Evolutionary conservation across 2,329 filamentous ascomycete species (phyloP), one percentile per base, ranked within the genome.

Genomic region (Lasiodiplodia citricola): DNA sequence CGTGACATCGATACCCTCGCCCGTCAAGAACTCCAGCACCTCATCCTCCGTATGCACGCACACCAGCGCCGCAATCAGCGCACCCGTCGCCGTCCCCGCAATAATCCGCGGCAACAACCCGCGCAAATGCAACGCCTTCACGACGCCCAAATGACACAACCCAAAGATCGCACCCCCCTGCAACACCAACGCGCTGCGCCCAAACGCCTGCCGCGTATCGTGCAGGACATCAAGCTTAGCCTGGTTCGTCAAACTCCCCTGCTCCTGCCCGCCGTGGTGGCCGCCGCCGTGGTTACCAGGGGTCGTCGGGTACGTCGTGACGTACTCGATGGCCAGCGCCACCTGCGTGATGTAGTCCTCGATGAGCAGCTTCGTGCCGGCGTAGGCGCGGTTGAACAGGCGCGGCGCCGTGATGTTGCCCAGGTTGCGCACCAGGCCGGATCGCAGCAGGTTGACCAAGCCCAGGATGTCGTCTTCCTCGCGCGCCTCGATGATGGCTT

Each of bases 111-210:
- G 95, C 56, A 97, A 84, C 18, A 97, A 82, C 0, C 92, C 92
- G 35, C 92, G 88, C 44, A 94, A 81, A 79, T 94, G 92, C 51
- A 97, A 83, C 2, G 94, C 94, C 77, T 95, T 97, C 50, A 97
- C 92, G 6, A 97, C 93, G 7, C 94, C 94, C 4, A 97, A 80
- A 79, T 97, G 95, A 74, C 93, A 97, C 11, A 97, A 82, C 2
- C 94, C 94, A 75, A 97, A 97, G 69, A 97, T 95, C 52, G 93
- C 92, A 16, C 95, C 94, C 58, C 94, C 94, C 78, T 97, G 94
- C 1, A 97, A 81, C 4, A 97, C 91, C 28, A 97, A 85, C 0
- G 92, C 94, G 68, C 91, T 96, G 72, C 94, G 87, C 11, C 94
- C 95, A 80, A 97, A 96, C 0, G 93, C 92, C 77, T 96, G 93